Base-by-base conservation (phyloP, 208 protist species). In the Trypanosoma avium region DNA sequence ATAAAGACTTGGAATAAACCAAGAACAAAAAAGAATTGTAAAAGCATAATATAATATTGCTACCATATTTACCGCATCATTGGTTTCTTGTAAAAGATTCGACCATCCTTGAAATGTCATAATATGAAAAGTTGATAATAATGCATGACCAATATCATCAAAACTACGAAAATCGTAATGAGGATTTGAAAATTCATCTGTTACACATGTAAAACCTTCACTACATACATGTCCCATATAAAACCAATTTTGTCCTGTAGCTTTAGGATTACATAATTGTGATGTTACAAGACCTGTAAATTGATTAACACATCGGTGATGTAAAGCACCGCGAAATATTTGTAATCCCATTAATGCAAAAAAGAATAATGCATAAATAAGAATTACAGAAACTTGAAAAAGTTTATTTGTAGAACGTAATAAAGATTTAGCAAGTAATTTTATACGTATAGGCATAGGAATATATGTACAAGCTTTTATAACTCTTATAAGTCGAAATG, bases 31-130 rank as follows among this genome's bases (percentile, higher is more conserved):
- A 17, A 95, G 45, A 48, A 96, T 94, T 13, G 85, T 85, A 57
- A 91, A 84, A 60, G 74, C 57, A 79, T 93, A 96, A 69, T 92
- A 96, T 8, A 97, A 67, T 38, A 94, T 86, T 0, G 73, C 79
- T 59, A 91, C 38, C 35, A 82, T 69, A 26, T 73, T 60, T 21
- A 86, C 13, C 12, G 67, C 85, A 65, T 93, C 88, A 71, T 80
- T 93, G 6, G 85, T 94, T 62, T 93, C 88, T 38, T 81, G 67
- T 69, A 96, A 73, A 45, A 97, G 62, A 10, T 70, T 62, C 21
- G 88, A 84, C 92, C 94, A 97, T 35, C 86, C 89, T 68, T 97
- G 92, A 59, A 93, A 88, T 9, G 90, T 96, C 76, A 88, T 86
- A 49, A 97, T 89, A 61, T 95, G 86, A 55, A 93, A 97, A 26